Base-by-base conservation (phyloP, 73 alveolate species). In the Paramecium sexaurelia region DNA sequence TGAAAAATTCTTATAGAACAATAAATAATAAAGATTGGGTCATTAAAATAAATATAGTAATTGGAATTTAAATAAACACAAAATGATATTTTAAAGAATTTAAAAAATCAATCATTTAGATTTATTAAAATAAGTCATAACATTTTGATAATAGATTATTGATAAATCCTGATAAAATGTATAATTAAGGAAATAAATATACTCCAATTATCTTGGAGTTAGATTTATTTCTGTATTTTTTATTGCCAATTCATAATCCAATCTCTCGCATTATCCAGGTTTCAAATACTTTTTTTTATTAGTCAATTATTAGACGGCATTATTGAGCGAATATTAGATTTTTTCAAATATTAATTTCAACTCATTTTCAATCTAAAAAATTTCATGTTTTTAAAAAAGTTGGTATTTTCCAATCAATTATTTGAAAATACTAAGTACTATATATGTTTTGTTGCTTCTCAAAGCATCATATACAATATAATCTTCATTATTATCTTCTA, bases 401-500 rank as follows among this genome's bases (percentile, higher is more conserved):
- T 69, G 32, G 27, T 41, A 78, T 5, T 32, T 22, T 10, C 55
- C 51, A 11, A 69, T 27, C 20, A 69, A 69, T 69, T 69, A 22
- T 69, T 40, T 78, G 32, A 78, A 39, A 35, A 78, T 32, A 2
- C 90, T 78, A 9, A 27, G 2, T 17, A 78, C 71, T 6, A n/a
- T 19, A 6, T 0, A 78, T 15, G 51, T 22, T 1, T 78, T 22
- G 19, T 40, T 40, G 22, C 39, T 78, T 0, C 20, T 78, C 5
- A 27, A 37, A 0, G 61, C 68, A 75, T 75, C 88, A 39, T 75
- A 75, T 19, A n/a, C 37, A n/a, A 37, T 27, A 75, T 75, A 75
- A 36, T 75, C 88, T 15, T 75, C 37, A 37, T 35, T 36, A 39
- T 75, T 75, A 40, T 75, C 88, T 75, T 75, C 88, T 11, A 75